phyloP scores from a whole-genome alignment of 495 filamentous ascomycete species.

The Aspergillus cavernicola region DNA sequence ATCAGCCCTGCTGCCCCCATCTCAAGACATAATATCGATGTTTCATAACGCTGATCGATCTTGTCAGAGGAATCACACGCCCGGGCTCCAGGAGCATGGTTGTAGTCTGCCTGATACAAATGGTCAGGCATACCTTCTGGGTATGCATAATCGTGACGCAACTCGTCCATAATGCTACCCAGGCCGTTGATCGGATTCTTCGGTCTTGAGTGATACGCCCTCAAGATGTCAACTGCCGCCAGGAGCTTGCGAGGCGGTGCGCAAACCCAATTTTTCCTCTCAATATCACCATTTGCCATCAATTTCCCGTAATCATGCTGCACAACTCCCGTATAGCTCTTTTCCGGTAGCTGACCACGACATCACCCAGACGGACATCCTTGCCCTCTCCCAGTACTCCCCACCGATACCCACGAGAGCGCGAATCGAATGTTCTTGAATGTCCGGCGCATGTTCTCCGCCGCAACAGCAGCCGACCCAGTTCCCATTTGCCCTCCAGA shows the following conservation, averaged over 20 bases:
- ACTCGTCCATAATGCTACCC: background rate
- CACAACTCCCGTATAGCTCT: conserved; percentile 21
- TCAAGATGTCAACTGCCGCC: conserved; percentile 23
- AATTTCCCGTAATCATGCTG: conserved; percentile 41
- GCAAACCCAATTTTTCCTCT: conserved; percentile 32
- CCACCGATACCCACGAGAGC: conserved; percentile 36
- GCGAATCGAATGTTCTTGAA: conserved; percentile 24
- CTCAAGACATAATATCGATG: conserved; percentile 1
- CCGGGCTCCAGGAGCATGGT: conserved; percentile 11
- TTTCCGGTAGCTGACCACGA: conserved; percentile 30
- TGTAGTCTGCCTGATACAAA: conserved; percentile 26
- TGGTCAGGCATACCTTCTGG: conserved; percentile 11
- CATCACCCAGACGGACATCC: conserved; percentile 36
- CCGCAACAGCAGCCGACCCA: conserved; percentile 22
- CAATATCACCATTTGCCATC: conserved; percentile 21
- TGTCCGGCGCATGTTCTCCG: conserved; percentile 21
- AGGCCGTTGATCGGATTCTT: conserved; percentile 17
- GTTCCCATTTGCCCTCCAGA: conserved; percentile 24
- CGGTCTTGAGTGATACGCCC: conserved; percentile 9
- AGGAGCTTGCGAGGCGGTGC: conserved; percentile 28
- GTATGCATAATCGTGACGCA: conserved; percentile 4
- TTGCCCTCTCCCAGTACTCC: conserved; percentile 22
- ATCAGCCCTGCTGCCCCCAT: background rate
- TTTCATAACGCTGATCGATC: background rate
- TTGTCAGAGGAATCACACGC: conserved; percentile 1